Base-by-base conservation (phyloP, 306 rosid species). In the Sindora glabra region DNA sequence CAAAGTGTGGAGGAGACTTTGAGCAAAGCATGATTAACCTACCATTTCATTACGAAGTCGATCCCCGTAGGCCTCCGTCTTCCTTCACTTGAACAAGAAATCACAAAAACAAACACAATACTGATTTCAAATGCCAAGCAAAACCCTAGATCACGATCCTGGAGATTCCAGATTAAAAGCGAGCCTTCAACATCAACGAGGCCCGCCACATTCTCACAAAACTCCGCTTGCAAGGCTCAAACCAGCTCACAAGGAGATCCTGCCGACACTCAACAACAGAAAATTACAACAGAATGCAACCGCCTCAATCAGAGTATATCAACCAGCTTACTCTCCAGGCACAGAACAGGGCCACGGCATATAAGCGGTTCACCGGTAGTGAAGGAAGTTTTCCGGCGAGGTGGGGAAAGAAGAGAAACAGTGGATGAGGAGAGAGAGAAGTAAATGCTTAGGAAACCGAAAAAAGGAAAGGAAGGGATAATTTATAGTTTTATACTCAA, bases 1-100 rank as follows among this genome's bases (percentile, higher is more conserved):
- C 16, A 61, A 37, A n/a, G 10, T 4, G n/a, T 37, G 21, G 45
- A n/a, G 25, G 2, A 19, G 30, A 19, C 6, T 6, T 45, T n/a
- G 33, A 2, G 11, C n/a, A 51, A 59, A 64, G 21, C 22, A 58
- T 39, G 40, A 69, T 77, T 52, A 15, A 70, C 83, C 19, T 74
- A 94, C 99, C 99, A 86, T 89, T 65, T 89, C 99, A 94, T 89
- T 68, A 75, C 90, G 86, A 46, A 59, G 68, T 51, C 80, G 58
- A 62, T 69, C 74, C 63, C 59, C 68, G 66, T 49, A 80, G 64
- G 77, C 24, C 84, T 81, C 90, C 94, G 90, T 84, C 76, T 82
- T 74, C 50, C 85, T 54, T 73, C 70, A 67, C 81, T 69, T 44
- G 74, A 51, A 65, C 46, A 54, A 56, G 50, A 41, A 76, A 74